These are phyloP conservation scores for Teratosphaeria viscida DNA, from an alignment of 2,329 filamentous ascomycete genomes.

Conservation along the genomic window DNA sequence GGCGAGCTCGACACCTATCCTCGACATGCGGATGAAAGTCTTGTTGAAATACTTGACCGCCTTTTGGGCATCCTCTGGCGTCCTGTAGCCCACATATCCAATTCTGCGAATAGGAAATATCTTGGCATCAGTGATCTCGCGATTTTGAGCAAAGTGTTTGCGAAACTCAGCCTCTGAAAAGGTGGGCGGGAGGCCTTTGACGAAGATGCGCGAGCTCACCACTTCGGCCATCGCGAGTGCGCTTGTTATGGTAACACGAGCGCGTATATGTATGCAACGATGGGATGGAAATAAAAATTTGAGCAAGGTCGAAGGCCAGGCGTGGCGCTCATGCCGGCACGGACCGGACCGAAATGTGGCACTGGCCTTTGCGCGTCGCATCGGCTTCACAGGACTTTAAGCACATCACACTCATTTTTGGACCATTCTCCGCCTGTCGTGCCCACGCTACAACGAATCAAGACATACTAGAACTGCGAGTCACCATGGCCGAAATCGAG, in stretches of 20 bases:
- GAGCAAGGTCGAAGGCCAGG: constrained; percentile 4
- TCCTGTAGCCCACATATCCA: constrained; percentile 91
- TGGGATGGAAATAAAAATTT: constrained; percentile 1
- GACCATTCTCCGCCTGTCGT: neutral
- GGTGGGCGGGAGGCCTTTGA: constrained; percentile 68
- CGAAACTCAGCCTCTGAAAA: constrained; percentile 77
- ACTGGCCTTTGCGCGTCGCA: no score
- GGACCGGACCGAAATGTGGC: neutral
- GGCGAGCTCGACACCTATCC: constrained; percentile 80
- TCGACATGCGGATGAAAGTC: constrained; percentile 92
- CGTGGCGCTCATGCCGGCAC: neutral
- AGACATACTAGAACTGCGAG: neutral
- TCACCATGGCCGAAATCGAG: constrained; percentile 18
- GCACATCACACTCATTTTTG: neutral
- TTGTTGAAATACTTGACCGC: constrained; percentile 94
- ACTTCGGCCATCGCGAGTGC: constrained; percentile 1
- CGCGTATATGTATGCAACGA: constrained; percentile 33
- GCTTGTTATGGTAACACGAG: neutral
- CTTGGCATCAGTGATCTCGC: constrained; percentile 80
- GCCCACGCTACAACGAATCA: neutral
- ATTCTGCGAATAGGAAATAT: constrained; percentile 82
- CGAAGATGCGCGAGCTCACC: constrained; percentile 64
- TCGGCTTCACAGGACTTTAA: neutral
- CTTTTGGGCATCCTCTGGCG: constrained; percentile 63
- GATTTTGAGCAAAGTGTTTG: constrained; percentile 70